Base-by-base conservation (phyloP, 2,329 filamentous ascomycete species). In the Sordariomycetes sp. region DNA sequence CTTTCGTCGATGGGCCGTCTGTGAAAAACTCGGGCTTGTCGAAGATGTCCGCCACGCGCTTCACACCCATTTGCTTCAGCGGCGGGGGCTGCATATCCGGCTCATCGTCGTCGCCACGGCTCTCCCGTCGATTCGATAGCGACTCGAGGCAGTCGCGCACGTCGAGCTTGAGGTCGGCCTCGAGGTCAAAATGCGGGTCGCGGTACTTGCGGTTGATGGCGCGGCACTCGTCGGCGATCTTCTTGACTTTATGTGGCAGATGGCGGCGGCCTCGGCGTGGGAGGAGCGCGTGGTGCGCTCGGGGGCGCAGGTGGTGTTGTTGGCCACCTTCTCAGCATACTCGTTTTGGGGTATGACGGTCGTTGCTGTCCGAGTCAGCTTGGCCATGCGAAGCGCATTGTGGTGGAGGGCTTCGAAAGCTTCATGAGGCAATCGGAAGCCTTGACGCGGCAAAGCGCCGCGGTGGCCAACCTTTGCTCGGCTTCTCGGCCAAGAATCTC, bases 151-250 rank as follows among this genome's bases (percentile, higher is more conserved):
- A 52, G 36, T 57, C 55, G 34, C 55, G 48, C 32, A 52, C 36
- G 25, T 80, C 70, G 35, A 76, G 81, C 63, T 89, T 87, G 60
- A 90, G 75, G 67, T 91, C 88, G 42, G 80, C 74, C 65, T 94
- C 89, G 55, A 95, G 82, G 66, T 95, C 87, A 66, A 95, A 95
- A 67, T 94, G 84, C n/a, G 85, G 81, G 65, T 95, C 89, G 17
- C 86, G 80, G 66, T 95, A 96, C 69, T 90, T 92, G 53, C 32
- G 55, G 69, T 95, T 95, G 58, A 90, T 75, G 10, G 87, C 79
- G 24, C 82, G 77, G 67, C 89, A 95, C 65, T 84, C 81, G 58
- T 75, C 74, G 54, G 81, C 75, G 59, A 85, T 84, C 66, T 81
- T 79, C 28, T 74, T 76, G 3, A 78, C 86, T 78, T 87, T 58